Conservation (phyloP, 2,329 filamentous ascomycete species). For the Ceratocystis ficicola region DNA sequence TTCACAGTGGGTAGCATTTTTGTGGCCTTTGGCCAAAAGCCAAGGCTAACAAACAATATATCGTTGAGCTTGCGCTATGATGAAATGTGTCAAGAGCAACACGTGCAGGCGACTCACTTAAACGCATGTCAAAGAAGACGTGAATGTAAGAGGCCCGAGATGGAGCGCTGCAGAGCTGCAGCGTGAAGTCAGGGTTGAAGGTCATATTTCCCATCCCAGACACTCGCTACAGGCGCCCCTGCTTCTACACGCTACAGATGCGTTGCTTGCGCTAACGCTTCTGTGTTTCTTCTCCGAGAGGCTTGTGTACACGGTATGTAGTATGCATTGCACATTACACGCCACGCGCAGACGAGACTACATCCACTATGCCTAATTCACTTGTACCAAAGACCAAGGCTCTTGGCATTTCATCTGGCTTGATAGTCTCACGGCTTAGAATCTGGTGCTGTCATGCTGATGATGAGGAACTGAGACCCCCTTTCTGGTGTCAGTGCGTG, state of each 20-base stretch:
- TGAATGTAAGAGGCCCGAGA: not conserved
- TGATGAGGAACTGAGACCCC: slow-evolving; percentile 4
- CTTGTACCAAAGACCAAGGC: not conserved
- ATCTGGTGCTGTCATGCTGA: not conserved
- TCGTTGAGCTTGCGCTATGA: not conserved
- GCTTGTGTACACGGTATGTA: no score
- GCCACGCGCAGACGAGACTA: not conserved
- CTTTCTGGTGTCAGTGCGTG: slow-evolving; percentile 4
- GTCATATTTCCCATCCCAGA: not conserved
- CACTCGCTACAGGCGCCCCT: not conserved
- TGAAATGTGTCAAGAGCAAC: slow-evolving; percentile 6
- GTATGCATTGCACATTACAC: not conserved
- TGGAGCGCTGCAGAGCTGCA: not conserved
- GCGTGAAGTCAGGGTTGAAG: not conserved
- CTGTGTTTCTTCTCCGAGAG: no score
- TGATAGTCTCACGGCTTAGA: not conserved
- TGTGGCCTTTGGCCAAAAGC: no score
- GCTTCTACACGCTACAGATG: not conserved
- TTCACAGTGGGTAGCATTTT: not conserved
- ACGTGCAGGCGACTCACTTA: not conserved
- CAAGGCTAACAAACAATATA: not conserved
- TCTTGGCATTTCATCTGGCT: not conserved
- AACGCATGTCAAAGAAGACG: not conserved
- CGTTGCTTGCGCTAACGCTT: no score
- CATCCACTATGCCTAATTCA: not conserved